Conservation (phyloP, 1,284 basidiomycete genomes). For the Ganoderma multipileum region DNA sequence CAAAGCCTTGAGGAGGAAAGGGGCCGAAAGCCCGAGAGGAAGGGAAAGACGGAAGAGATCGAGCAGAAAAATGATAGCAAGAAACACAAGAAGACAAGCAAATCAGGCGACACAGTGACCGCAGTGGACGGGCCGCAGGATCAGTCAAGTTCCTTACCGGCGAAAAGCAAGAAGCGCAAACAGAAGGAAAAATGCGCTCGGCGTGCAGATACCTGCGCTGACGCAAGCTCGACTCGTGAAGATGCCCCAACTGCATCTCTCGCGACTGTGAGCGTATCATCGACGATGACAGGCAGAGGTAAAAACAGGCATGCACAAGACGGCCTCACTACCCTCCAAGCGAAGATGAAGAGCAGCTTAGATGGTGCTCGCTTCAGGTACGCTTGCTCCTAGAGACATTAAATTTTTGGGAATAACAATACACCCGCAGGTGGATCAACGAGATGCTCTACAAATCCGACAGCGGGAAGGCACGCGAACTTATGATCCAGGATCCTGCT, state of each 20-base stretch:
- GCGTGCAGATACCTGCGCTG: conserved; percentile 7
- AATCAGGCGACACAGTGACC: background rate
- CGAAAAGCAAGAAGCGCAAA: conserved; percentile 27
- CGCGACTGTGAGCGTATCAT: background rate
- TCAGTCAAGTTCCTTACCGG: background rate
- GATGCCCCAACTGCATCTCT: background rate
- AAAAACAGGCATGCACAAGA: conserved; percentile 14
- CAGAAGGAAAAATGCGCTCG: conserved; percentile 25
- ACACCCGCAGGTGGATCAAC: conserved; percentile 78
- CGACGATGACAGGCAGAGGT: conserved; percentile 1
- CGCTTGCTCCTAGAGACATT: conserved; percentile 27
- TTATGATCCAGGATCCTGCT: conserved; percentile 84
- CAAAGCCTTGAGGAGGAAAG: conserved; percentile 21
- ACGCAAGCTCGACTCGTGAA: background rate
- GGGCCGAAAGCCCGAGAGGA: conserved; percentile 35
- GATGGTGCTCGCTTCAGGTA: conserved; percentile 89
- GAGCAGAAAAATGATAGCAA: conserved; percentile 45
- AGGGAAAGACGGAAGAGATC: conserved; percentile 40
- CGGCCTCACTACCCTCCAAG: conserved; percentile 76
- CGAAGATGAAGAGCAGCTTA: conserved; percentile 76
- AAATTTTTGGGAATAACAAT: conserved; percentile 11
- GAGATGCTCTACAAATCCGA: conserved; percentile 87
- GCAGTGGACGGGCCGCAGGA: background rate
- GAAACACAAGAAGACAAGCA: conserved; percentile 34
- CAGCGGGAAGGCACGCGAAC: conserved; percentile 73